Evolutionary conservation across 23 red algal genomes (phyloP), one percentile per base, ranked within the genome.

Genomic region (Gracilaria domingensis): DNA sequence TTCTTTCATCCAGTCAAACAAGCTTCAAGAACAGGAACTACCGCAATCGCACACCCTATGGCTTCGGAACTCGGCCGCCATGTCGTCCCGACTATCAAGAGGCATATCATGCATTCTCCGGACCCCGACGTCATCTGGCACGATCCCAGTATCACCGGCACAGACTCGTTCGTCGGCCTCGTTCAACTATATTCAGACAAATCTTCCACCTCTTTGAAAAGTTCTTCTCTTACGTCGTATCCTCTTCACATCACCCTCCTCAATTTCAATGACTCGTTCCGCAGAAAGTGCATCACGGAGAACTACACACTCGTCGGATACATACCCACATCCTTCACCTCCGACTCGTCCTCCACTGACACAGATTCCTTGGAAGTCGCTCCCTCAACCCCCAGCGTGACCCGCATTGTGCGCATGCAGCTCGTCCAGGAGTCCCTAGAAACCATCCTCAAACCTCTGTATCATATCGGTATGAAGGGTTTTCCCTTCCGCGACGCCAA

Each of bases 1-100:
- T 75, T 75, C 69, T 75, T 75, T 23, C 37, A 75, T 25, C 69
- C 69, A 40, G 18, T 75, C 8, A 75, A 32, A 40, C 69, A 40
- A 26, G 8, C 34, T 44, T 21, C 69, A 1, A 8, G 28, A 6
- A 7, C 20, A 18, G 72, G 72, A 6, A 18, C 39, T 14, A 40
- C 14, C 40, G 40, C 72, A 34, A 29, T 49, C 72, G 72, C 39
- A 8, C 72, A 77, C 16, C 72, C 40, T 4, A 77, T 77, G 72
- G 72, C 40, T 16, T 77, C 7, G 1, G 25, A n/a, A 51, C 72
- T 51, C 42, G 72, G 42, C 9, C 9, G 7, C 3, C 2, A 45
- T 8, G 72, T 50, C 17, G 12, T 49, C 40, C 39, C 42, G 0
- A 20, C 38, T 5, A n/a, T 77, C 1, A 49, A 49, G 16, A 8